Evolutionary conservation across 768 basidiomycete species (phyloP).

Genomic region (Amyloporia xantha): DNA sequence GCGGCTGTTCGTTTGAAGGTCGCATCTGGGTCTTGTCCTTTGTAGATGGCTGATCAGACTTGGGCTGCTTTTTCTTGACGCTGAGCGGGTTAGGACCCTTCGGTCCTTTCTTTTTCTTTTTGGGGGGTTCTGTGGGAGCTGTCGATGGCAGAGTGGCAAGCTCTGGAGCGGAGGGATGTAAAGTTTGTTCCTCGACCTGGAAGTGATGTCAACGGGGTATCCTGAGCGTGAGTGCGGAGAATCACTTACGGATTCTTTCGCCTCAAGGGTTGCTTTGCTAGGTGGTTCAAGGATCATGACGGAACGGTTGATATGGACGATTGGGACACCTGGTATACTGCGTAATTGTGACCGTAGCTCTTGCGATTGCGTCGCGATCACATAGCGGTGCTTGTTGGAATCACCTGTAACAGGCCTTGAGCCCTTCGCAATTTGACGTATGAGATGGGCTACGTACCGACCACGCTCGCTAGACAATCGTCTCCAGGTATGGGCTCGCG

Average conservation of each 20-base stretch:
- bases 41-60: slow-evolving; percentile 9
- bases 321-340: slow-evolving; percentile 74
- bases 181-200: slow-evolving; percentile 59
- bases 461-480: slow-evolving; percentile 74
- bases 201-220: not conserved
- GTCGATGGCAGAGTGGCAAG: slow-evolving; percentile 34
- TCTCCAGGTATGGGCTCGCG: slow-evolving; percentile 77
- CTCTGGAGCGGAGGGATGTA: slow-evolving; percentile 48
- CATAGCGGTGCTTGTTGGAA: slow-evolving; percentile 89
- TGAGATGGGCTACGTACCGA: slow-evolving; percentile 61
- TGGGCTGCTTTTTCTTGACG: slow-evolving; percentile 74
- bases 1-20: too few species aligned
- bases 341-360: slow-evolving; percentile 66
- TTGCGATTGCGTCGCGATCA: slow-evolving; percentile 78
- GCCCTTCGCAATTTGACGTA: not conserved
- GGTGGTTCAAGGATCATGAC: slow-evolving; percentile 94
- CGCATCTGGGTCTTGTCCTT: not conserved
- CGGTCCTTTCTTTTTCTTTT: slow-evolving; percentile 59
- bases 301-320: slow-evolving; percentile 86
- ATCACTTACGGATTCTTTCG: slow-evolving; percentile 52
- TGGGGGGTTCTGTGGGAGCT: slow-evolving; percentile 30
- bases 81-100: slow-evolving; percentile 92
- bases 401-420: too few species aligned
- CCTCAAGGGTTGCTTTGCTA: slow-evolving; percentile 64
- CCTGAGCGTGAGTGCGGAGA: not conserved